Evolutionary conservation across 495 filamentous ascomycete genomes (phyloP).

Genomic region (Annulohypoxylon bovei): DNA sequence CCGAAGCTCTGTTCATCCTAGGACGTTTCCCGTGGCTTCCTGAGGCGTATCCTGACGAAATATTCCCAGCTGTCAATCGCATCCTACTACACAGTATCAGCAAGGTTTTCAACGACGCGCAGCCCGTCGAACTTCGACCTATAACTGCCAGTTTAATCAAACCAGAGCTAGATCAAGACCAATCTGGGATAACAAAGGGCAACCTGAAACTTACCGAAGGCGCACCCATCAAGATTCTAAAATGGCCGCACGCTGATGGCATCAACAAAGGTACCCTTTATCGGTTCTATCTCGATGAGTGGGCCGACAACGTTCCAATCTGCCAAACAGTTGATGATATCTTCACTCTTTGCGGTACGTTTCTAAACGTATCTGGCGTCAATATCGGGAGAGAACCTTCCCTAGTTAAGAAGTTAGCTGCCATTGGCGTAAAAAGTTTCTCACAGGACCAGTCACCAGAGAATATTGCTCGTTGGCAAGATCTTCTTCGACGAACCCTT

Average conservation of each 20-base stretch:
- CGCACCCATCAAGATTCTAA: slow-evolving; percentile 68
- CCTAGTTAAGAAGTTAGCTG: slow-evolving; percentile 79
- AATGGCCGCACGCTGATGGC: slow-evolving; percentile 85
- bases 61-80: slow-evolving; percentile 73
- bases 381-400: slow-evolving; percentile 85
- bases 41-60: slow-evolving; percentile 81
- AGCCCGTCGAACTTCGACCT: slow-evolving; percentile 37
- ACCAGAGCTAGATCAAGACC: slow-evolving; percentile 57
- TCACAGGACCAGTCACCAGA: slow-evolving; percentile 70
- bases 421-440: slow-evolving; percentile 82
- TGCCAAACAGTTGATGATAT: slow-evolving; percentile 92
- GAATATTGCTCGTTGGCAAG: slow-evolving; percentile 78
- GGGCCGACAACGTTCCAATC: slow-evolving; percentile 90
- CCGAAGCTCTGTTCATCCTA: slow-evolving; percentile 91
- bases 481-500: slow-evolving; percentile 81
- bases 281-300: slow-evolving; percentile 97
- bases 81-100: slow-evolving; percentile 82
- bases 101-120: slow-evolving; percentile 54
- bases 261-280: slow-evolving; percentile 77
- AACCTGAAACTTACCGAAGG: slow-evolving; percentile 66
- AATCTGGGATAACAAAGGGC: slow-evolving; percentile 71
- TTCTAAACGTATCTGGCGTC: slow-evolving; percentile 85
- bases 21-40: slow-evolving; percentile 92
- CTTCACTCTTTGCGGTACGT: slow-evolving; percentile 83
- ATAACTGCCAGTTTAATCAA: slow-evolving; percentile 25